Base-by-base conservation (phyloP, 257 asterid genomes). In the Rauvolfia tetraphylla region DNA sequence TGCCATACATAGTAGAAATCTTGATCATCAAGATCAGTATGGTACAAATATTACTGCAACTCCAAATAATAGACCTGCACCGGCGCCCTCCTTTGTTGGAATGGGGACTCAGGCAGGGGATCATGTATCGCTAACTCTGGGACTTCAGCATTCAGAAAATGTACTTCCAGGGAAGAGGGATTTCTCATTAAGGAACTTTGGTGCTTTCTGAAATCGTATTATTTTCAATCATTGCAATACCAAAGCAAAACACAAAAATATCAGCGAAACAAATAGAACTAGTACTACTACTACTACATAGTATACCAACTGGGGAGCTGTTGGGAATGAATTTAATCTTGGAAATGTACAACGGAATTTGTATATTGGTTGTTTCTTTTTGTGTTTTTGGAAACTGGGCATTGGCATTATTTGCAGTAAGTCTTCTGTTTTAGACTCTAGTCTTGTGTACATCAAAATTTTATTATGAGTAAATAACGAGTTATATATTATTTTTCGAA, bases 121-220 rank as follows among this genome's bases (percentile, higher is more conserved):
- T 18, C 88, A 85, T 83, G 91, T 91, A 67, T 89, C 96, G 49
- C 86, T 91, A 20, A 89, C 96, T 14, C 79, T 91, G 86, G 96
- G 96, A 53, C 91, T 92, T 13, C 80, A 88, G 80, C 92, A 85
- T 48, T 78, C 92, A 2, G 91, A 86, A 18, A 90, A 87, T 85
- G 79, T 85, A 76, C 90, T 92, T 1, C 84, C 86, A 62, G 85
- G 84, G 83, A 82, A 77, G 6, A 58, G 42, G 38, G 90, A 79
- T 20, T 86, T 88, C 79, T 85, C 91, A 3, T 53, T 88, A 54
- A 87, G 89, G 65, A 89, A 91, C 83, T 86, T 88, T 70, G 87
- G 85, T 25, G 82, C 87, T 36, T 86, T 79, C 79, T 87, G 51
- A 83, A 39, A 20, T 46, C 39, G 39, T 29, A 41, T n/a, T 39